These are phyloP conservation scores for Haberlea rhodopensis DNA, from an alignment of 257 asterid species.

Conservation along the genomic window DNA sequence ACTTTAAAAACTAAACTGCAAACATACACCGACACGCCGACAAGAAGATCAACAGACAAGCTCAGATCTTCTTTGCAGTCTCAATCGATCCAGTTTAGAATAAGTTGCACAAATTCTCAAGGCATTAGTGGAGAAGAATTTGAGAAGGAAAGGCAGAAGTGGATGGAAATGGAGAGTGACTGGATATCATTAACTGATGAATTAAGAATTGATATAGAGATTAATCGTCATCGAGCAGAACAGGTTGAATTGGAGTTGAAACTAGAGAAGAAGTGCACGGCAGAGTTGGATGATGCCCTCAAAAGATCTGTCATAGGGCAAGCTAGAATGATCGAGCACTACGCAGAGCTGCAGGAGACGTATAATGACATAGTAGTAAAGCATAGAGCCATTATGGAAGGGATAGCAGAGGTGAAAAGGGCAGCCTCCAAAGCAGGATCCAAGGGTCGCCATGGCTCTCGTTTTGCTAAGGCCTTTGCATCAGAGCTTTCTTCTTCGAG, in stretches of 20 bases:
- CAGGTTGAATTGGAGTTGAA: conserved; percentile 66
- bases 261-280: conserved; percentile 70
- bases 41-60: conserved; percentile 61
- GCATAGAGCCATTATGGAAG: conserved; percentile 70
- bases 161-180: conserved; percentile 97
- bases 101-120: conserved; percentile 46
- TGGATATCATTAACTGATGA: conserved; percentile 97
- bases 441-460: conserved; percentile 78
- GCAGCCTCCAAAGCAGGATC: conserved; percentile 93
- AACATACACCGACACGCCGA: conserved; percentile 43
- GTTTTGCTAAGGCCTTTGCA: conserved; percentile 75
- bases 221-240: conserved; percentile 70
- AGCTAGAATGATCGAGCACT: conserved; percentile 93
- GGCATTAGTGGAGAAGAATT: conserved; percentile 58
- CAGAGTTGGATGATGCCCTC: conserved; percentile 83
- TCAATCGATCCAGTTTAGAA: conserved; percentile 76
- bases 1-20: conserved; percentile 53
- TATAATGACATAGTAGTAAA: conserved; percentile 64
- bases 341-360: conserved; percentile 79
- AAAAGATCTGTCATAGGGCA: conserved; percentile 73
- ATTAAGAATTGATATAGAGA: conserved; percentile 77
- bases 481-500: conserved; percentile 91
- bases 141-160: conserved; percentile 77
- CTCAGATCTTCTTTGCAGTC: conserved; percentile 76
- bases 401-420: conserved; percentile 77